phyloP scores from a whole-genome alignment of 441 rosid genomes.

The Geranium incanum region DNA sequence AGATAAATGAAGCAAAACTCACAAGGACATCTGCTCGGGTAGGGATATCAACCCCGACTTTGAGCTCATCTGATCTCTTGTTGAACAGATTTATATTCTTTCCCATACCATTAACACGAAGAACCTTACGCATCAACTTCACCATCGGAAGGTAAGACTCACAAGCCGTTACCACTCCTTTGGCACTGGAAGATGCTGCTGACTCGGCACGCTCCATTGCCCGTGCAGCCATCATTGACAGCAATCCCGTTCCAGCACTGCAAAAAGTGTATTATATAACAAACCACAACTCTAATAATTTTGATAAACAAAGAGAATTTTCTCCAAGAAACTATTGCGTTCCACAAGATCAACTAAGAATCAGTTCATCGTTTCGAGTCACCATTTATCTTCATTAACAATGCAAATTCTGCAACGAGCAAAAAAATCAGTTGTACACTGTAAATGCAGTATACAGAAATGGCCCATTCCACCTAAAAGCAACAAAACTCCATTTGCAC shows the following conservation, averaged over 20 bases:
- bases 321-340: background rate
- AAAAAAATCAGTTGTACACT: background rate
- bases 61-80: constrained; percentile 77
- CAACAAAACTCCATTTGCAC: background rate
- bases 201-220: constrained; percentile 43
- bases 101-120: constrained; percentile 60
- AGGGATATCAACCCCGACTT: constrained; percentile 56
- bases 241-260: constrained; percentile 95
- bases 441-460: background rate
- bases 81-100: constrained; percentile 47
- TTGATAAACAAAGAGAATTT: background rate
- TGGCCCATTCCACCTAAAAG: background rate
- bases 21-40: constrained; percentile 81
- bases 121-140: constrained; percentile 78
- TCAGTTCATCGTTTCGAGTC: background rate
- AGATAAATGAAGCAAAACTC: constrained; percentile 27
- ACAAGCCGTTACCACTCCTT: constrained; percentile 64
- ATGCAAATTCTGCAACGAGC: constrained; percentile 2
- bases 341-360: background rate
- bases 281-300: background rate
- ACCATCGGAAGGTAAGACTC: constrained; percentile 97
- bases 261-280: constrained; percentile 15
- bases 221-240: constrained; percentile 91
- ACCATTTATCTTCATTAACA: background rate
- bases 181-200: constrained; percentile 9